phyloP scores from a whole-genome alignment of 192 early-diverging fungal species.

The Chytriomyces hyalinus region DNA sequence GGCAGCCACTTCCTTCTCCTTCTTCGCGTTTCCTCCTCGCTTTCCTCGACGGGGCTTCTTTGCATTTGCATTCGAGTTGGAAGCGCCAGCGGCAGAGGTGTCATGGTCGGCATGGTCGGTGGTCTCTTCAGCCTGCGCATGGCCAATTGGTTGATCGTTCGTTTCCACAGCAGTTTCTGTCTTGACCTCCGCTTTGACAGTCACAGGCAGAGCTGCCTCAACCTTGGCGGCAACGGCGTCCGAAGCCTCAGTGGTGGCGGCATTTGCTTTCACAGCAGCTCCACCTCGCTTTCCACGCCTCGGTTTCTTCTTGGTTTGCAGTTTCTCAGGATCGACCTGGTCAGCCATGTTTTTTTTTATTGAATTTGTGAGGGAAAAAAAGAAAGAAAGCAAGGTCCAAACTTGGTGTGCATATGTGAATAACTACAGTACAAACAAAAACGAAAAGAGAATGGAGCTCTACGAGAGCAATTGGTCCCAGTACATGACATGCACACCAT shows the following conservation, averaged over 20 bases:
- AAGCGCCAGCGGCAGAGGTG: not conserved
- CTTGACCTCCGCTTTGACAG: not conserved
- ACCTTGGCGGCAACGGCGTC: not conserved
- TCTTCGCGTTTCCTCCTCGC: not conserved
- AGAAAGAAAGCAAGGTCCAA: too few species aligned
- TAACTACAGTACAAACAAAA: too few species aligned
- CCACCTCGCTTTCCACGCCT: constrained; percentile 24
- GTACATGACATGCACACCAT: too few species aligned
- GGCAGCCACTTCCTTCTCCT: not conserved
- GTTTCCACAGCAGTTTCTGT: not conserved
- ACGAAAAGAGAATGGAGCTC: too few species aligned
- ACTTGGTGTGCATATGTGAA: too few species aligned
- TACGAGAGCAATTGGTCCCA: too few species aligned
- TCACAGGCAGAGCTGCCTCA: not conserved
- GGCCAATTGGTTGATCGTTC: not conserved
- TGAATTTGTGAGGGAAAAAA: too few species aligned
- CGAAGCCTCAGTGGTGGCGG: not conserved
- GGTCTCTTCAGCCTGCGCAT: not conserved
- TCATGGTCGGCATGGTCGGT: not conserved
- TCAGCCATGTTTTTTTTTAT: too few species aligned
- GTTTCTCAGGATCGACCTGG: too few species aligned
- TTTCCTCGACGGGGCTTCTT: constrained; percentile 27
- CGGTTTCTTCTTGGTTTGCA: not conserved
- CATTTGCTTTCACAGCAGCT: not conserved
- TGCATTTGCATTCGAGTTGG: not conserved